Conservation (phyloP, 2,329 filamentous ascomycete genomes). For the Trichocomaceae sp. region DNA sequence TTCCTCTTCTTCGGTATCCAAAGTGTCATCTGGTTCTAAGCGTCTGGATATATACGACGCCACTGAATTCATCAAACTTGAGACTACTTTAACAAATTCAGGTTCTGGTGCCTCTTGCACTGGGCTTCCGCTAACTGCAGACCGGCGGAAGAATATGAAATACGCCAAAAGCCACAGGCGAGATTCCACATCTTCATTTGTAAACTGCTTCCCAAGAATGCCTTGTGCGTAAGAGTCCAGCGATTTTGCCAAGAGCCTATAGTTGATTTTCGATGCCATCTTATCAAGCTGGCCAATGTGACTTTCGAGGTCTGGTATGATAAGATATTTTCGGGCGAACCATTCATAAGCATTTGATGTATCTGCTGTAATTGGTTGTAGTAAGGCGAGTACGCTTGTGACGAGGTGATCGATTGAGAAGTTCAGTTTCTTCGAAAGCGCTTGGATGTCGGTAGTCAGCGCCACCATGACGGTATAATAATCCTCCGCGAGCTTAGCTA, state of each 20-base stretch:
- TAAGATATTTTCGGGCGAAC: conserved; percentile 42
- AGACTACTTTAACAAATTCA: conserved; percentile 52
- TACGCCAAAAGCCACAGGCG: conserved; percentile 54
- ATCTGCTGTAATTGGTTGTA: conserved; percentile 38
- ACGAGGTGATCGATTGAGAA: conserved; percentile 26
- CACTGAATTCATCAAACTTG: conserved; percentile 50
- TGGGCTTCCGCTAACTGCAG: conserved; percentile 35
- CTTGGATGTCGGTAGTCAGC: conserved; percentile 26
- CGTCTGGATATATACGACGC: conserved; percentile 48
- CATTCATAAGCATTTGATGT: conserved; percentile 41
- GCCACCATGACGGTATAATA: conserved; percentile 37
- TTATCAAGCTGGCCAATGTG: conserved; percentile 33
- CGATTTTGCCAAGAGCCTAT: conserved; percentile 41
- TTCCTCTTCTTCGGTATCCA: conserved; percentile 23
- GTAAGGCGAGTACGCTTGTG: conserved; percentile 34
- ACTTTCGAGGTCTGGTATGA: conserved; percentile 35
- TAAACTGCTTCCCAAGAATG: conserved; percentile 17
- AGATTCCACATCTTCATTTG: conserved; percentile 31
- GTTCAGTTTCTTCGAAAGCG: conserved; percentile 14
- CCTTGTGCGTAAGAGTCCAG: conserved; percentile 28
- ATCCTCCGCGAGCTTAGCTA: conserved; percentile 30
- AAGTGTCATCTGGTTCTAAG: conserved; percentile 39
- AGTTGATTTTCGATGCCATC: conserved; percentile 46
- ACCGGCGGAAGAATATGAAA: conserved; percentile 53
- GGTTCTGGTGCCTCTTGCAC: conserved; percentile 41